phyloP scores from a whole-genome alignment of 129 eudicot species.

The Escallonia herrerae region DNA sequence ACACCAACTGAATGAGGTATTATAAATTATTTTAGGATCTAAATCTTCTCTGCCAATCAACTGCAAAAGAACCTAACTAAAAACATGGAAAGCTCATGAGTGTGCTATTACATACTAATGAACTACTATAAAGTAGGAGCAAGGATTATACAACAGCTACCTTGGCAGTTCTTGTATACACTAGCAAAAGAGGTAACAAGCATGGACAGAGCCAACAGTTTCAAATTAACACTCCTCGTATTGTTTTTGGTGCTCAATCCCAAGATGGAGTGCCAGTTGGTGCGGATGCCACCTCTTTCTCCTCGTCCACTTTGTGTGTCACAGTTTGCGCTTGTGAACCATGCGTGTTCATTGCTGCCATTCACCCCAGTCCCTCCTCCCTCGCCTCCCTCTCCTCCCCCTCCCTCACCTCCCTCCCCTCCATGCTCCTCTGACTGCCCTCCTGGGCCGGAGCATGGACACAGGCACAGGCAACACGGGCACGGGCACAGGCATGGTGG shows the following conservation, averaged over 20 bases:
- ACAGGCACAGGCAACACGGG: constrained; percentile 16
- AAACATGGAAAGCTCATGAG: constrained; percentile 60
- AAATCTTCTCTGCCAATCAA: constrained; percentile 16
- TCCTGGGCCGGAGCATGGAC: constrained; percentile 17
- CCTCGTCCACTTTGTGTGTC: constrained; percentile 62
- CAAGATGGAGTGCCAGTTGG: constrained; percentile 26
- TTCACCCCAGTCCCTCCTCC: constrained; percentile 34
- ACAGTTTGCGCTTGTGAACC: constrained; percentile 66
- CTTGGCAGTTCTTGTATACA: background rate
- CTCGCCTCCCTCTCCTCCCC: constrained; percentile 31
- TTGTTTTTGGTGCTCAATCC: constrained; percentile 31
- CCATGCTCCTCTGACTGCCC: constrained; percentile 2
- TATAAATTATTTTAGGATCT: constrained; percentile 18
- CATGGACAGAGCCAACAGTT: constrained; percentile 40
- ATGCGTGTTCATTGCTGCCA: constrained; percentile 57
- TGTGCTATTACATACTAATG: constrained; percentile 22
- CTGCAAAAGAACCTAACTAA: constrained; percentile 32
- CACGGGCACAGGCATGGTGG: constrained; percentile 26
- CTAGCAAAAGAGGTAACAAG: constrained; percentile 6
- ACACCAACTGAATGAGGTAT: constrained; percentile 53
- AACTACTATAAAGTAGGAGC: constrained; percentile 23
- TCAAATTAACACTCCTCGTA: constrained; percentile 19
- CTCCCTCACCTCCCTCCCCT: constrained; percentile 31
- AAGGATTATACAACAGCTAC: constrained; percentile 18
- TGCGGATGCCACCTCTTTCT: constrained; percentile 19